Percentiles rank a stretch among this genome's conserved stretches.
Evolutionary conservation across 345 rosid species (phyloP).

Genomic region (Boechera stricta): DNA sequence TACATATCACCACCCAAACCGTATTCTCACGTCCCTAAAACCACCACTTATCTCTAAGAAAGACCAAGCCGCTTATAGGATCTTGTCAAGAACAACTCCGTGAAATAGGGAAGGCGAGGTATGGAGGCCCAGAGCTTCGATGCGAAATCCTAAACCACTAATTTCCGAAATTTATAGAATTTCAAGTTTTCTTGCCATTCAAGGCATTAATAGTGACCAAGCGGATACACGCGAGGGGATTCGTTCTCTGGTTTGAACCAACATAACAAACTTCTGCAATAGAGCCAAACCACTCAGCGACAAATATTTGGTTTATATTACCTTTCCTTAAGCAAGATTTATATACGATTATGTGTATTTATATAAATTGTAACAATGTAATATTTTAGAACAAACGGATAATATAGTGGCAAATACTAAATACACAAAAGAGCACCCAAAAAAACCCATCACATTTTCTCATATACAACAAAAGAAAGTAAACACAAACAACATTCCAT

Average conservation of each 20-base stretch:
- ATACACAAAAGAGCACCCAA: background rate
- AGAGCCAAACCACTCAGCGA: background rate
- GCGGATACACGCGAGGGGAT: no score
- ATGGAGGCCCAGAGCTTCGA: no score
- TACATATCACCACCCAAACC: no score
- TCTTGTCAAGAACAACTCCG: no score
- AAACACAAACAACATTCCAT: constrained; percentile 22
- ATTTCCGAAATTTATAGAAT: no score
- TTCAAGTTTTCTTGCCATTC: no score
- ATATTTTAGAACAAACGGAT: background rate
- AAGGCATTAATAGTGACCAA: no score
- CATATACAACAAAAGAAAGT: constrained; percentile 24
- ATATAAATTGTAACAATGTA: background rate
- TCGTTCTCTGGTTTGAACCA: background rate
- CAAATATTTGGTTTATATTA: background rate
- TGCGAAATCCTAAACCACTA: no score
- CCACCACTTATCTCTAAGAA: no score
- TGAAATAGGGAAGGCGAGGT: no score
- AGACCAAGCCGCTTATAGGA: no score
- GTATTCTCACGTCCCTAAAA: no score
- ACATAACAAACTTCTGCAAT: background rate
- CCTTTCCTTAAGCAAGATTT: background rate
- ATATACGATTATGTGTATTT: background rate
- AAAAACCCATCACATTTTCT: background rate
- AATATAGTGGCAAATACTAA: background rate